Base-by-base conservation (phyloP, 2,329 filamentous ascomycete species). In the Phialophora chinensis region DNA sequence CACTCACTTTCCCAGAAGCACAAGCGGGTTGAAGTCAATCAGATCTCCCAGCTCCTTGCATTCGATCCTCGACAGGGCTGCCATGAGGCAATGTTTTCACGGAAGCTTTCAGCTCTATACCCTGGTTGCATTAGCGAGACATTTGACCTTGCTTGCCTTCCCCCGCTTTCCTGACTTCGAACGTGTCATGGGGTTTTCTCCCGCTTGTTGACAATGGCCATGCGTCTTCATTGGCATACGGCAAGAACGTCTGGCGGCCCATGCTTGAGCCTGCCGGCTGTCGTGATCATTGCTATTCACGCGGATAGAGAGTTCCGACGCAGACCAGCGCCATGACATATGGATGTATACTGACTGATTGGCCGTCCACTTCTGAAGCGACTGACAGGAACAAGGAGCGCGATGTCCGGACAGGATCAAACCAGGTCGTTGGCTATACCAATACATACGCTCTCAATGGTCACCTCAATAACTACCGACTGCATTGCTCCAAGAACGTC, bases 81-180 rank as follows among this genome's bases (percentile, higher is more conserved):
- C 44, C 44, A 49, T 49, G 44, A 49, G 44, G 44, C 49, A 52
- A 52, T 29, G 38, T 44, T n/a, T n/a, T n/a, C 38, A 7, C 5
- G 38, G 38, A 44, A 44, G 38, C 38, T 44, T 20, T 44, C 38
- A 44, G 38, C 38, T n/a, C 17, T 7, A n/a, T 44, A 10, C 31
- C 38, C 38, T n/a, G 38, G 38, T 20, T 44, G 38, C 38, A 44
- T 52, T 29, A 52, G 49, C 49, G 25, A 52, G 20, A 52, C 20
- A 52, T 29, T 25, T 5, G 4, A 8, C 33, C 49, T 52, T 52
- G 8, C 20, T 27, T 44, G 14, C 14, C 7, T n/a, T 23, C 23
- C 49, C 49, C 49, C 49, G 25, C 49, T 12, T 52, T 52, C 49
- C 23, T 25, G 20, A 52, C 49, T 23, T 52, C n/a, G 49, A 52